phyloP scores from a whole-genome alignment of 192 early-diverging fungal genomes.

The Coemansia sp. region DNA sequence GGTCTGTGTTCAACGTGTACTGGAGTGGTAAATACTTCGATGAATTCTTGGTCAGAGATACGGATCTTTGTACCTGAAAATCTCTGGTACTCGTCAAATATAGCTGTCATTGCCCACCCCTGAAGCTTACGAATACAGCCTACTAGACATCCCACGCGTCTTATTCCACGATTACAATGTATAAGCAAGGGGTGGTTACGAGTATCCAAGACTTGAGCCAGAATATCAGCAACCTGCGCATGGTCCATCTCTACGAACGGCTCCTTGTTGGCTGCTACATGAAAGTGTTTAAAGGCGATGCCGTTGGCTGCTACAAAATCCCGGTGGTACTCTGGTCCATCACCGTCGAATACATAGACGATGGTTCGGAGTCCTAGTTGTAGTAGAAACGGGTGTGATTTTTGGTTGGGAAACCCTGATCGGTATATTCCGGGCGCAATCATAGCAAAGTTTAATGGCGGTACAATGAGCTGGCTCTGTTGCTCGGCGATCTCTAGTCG shows the following conservation, averaged over 20 bases:
- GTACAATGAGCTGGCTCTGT: conserved; percentile 69
- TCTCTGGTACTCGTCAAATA: conserved; percentile 96
- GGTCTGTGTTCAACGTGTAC: conserved; percentile 35
- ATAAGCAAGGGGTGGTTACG: conserved; percentile 72
- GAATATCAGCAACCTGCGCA: conserved; percentile 28
- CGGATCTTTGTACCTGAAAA: conserved; percentile 90
- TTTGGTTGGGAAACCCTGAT: conserved; percentile 90
- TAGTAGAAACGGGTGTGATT: conserved; percentile 89
- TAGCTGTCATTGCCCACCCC: conserved; percentile 94
- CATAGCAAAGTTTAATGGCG: conserved; percentile 95
- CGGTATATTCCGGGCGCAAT: conserved; percentile 92
- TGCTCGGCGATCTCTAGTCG: conserved; percentile 35
- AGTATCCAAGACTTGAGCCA: conserved; percentile 46
- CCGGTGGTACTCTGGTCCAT: conserved; percentile 65
- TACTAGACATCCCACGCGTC: conserved; percentile 92
- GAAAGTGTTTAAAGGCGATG: conserved; percentile 81
- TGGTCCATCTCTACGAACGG: conserved; percentile 56
- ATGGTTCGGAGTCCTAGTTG: conserved; percentile 85
- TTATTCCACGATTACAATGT: conserved; percentile 95
- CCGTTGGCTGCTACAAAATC: conserved; percentile 73
- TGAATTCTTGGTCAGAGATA: conserved; percentile 94
- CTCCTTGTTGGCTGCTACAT: conserved; percentile 86
- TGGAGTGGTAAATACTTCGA: conserved; percentile 44
- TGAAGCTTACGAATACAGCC: conserved; percentile 94
- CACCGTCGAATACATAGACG: conserved; percentile 82